Evolutionary conservation across 306 rosid genomes (phyloP).

Genomic region (Quercus cerris): DNA sequence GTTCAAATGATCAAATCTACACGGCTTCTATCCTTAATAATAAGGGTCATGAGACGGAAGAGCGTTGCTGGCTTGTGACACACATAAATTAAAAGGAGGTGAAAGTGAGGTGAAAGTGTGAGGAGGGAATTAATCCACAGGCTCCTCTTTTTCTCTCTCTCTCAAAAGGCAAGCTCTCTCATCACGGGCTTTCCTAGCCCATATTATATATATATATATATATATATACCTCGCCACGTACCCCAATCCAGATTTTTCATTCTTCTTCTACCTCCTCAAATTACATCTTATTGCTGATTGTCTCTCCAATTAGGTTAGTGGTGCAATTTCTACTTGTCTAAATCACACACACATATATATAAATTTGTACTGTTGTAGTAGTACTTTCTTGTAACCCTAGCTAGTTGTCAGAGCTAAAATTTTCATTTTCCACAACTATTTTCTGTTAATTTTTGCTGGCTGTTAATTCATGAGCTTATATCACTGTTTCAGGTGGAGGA

Average conservation of each 20-base stretch:
- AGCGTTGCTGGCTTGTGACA: slow-evolving; percentile 74
- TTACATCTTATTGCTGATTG: too few species aligned
- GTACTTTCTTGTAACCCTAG: too few species aligned
- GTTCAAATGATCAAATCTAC: neutral
- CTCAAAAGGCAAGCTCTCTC: slow-evolving; percentile 13
- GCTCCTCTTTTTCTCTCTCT: slow-evolving; percentile 31
- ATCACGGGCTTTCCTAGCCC: slow-evolving; percentile 18
- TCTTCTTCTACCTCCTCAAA: neutral
- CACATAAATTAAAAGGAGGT: slow-evolving; percentile 57
- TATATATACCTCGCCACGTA: neutral
- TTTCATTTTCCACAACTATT: neutral
- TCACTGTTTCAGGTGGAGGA: slow-evolving; percentile 36
- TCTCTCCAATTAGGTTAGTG: too few species aligned
- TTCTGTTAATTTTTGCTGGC: neutral
- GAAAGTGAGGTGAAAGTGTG: slow-evolving; percentile 56
- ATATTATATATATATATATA: neutral
- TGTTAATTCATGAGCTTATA: neutral
- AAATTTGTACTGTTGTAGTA: neutral
- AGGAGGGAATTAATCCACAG: slow-evolving; percentile 36
- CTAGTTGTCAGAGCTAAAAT: too few species aligned
- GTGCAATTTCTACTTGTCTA: too few species aligned
- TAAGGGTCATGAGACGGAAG: slow-evolving; percentile 36
- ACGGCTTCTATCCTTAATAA: slow-evolving; percentile 10
- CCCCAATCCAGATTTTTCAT: neutral
- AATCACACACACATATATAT: too few species aligned